Conservation (phyloP, 305 asterid species). For the Fraxinus platypoda region DNA sequence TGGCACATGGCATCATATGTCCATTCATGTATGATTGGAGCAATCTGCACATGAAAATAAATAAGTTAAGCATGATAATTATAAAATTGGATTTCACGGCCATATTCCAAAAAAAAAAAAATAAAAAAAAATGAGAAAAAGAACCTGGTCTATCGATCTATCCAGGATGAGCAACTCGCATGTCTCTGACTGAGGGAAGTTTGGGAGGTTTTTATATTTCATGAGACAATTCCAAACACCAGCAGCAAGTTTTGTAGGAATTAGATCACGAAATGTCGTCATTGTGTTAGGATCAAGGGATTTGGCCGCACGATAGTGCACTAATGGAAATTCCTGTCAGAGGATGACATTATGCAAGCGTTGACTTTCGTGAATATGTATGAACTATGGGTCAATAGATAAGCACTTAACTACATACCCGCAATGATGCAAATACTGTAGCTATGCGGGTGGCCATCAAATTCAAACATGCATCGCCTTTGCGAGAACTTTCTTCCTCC, state of each 20-base stretch:
- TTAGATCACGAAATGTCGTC: constrained; percentile 94
- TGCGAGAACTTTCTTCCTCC: constrained; percentile 81
- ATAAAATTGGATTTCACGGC: neutral
- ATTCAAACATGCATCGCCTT: constrained; percentile 76
- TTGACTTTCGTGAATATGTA: neutral
- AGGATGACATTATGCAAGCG: constrained; percentile 24
- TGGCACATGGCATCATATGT: constrained; percentile 99
- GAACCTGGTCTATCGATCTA: constrained; percentile 97
- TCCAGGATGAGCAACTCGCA: constrained; percentile 96
- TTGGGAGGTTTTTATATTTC: constrained; percentile 81
- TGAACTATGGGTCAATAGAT: constrained; percentile 5
- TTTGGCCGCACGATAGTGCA: constrained; percentile 92
- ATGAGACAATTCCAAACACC: constrained; percentile 82
- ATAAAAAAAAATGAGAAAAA: constrained; percentile 12
- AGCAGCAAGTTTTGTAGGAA: constrained; percentile 99
- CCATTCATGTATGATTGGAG: constrained; percentile 99
- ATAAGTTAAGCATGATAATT: constrained; percentile 13
- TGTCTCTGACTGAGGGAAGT: constrained; percentile 92
- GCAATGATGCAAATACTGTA: constrained; percentile 89
- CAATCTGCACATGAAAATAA: constrained; percentile 51
- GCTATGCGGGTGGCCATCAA: constrained; percentile 91
- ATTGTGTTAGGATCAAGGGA: constrained; percentile 88
- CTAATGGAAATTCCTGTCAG: constrained; percentile 90
- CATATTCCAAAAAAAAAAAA: neutral
- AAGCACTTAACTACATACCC: constrained; percentile 44